Base-by-base conservation (phyloP, 768 basidiomycete genomes). In the Rhizopogon vinicolor region DNA sequence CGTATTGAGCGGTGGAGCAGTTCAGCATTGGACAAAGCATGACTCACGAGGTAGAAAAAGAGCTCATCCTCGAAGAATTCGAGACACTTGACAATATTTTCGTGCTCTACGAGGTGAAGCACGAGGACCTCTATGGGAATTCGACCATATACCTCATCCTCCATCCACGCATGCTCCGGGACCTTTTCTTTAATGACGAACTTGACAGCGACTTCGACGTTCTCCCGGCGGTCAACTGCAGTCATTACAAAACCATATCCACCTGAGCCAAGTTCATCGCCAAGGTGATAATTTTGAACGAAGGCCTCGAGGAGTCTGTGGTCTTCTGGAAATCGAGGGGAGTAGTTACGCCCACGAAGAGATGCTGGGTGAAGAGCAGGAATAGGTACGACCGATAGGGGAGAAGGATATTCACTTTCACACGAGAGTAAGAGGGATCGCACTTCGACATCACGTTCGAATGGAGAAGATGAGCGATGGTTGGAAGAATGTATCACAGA, bases 191-290 rank as follows among this genome's bases (percentile, higher is more conserved):
- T 94, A 74, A 89, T 83, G 65, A 98, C 93, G 69, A 98, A 97
- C 73, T 98, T 98, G 70, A 97, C 89, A 0, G 94, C 94, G 52
- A 94, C 93, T 66, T 93, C 89, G 55, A 75, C 69, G 0, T 77
- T 77, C 44, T 80, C 77, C 31, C 60, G 62, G 13, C 81, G 83
- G 65, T 91, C 83, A 37, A 76, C 72, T 9, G 92, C 93, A 3
- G 89, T 88, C 81, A 96, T 90, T 28, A 98, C 95, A 67, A 98
- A 97, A 2, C 94, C 94, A 66, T 94, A 98, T 16, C 94, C 94
- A 43, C 95, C 95, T 9, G 86, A 85, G 41, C 95, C 95, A 25
- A 98, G 78, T 66, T 91, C 87, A 60, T 89, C 89, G 39, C 79
- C 81, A 22, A 90, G 81, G 39, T 74, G 66, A 62, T 90, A 92